Conservation (phyloP, 1,139 yeast genomes). For the Lodderomyces pseudojiufengensis region DNA sequence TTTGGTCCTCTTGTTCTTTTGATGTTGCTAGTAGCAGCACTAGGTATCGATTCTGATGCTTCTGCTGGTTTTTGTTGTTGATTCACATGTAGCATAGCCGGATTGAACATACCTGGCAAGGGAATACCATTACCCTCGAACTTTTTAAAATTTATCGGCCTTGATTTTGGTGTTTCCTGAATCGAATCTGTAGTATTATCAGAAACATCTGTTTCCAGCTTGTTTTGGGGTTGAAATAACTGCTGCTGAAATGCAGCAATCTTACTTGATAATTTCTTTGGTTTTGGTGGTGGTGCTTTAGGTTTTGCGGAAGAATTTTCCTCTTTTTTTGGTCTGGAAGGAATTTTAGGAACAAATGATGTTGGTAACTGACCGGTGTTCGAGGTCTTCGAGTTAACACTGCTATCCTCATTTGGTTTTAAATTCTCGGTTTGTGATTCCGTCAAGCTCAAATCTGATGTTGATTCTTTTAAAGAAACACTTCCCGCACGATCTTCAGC, state of each 20-base stretch:
- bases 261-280: conserved; percentile 70
- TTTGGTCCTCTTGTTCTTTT: conserved; percentile 71
- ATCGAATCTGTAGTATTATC: too few species aligned
- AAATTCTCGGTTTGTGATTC: too few species aligned
- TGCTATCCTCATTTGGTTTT: too few species aligned
- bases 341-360: conserved; percentile 5
- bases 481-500: too few species aligned
- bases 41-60: too few species aligned
- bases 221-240: conserved; percentile 7
- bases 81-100: conserved; percentile 10
- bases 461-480: too few species aligned
- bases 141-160: conserved; percentile 16
- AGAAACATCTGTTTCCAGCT: background rate
- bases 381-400: background rate
- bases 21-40: too few species aligned
- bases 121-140: conserved; percentile 54
- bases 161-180: background rate
- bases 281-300: conserved; percentile 59
- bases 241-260: conserved; percentile 75
- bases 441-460: background rate
- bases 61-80: conserved; percentile 1
- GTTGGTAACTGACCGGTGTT: too few species aligned
- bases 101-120: conserved; percentile 59
- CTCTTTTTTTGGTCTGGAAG: conserved; percentile 12
- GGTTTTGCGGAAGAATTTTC: conserved; percentile 11